A percentile compares a stretch with the other conserved stretches of the same genome.
These are phyloP conservation scores for Trichoderma semiorbis DNA, from an alignment of 2,329 filamentous ascomycete genomes.

Conservation along the genomic window DNA sequence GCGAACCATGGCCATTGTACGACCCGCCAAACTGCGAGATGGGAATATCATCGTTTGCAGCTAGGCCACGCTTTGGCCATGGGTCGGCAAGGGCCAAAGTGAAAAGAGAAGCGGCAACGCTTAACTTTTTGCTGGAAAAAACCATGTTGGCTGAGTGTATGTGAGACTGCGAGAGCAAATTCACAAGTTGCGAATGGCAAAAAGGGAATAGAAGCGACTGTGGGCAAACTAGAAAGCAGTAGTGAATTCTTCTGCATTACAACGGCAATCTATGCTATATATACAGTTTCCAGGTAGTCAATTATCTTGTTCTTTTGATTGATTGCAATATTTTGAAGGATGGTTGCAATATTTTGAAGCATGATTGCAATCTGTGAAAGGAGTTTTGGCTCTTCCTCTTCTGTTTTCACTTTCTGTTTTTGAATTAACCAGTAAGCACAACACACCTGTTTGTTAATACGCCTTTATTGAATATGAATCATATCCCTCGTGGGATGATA, in stretches of 20 bases:
- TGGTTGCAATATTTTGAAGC: not conserved
- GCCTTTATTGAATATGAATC: not conserved
- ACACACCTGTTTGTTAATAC: not conserved
- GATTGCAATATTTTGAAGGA: not conserved
- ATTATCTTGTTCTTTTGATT: not conserved
- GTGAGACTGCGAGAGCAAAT: not conserved
- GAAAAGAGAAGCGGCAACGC: not conserved
- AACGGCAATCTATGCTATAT: not conserved
- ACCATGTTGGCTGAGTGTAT: not conserved
- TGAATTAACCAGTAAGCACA: not conserved
- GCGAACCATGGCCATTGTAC: slow-evolving; percentile 9
- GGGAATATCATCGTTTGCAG: not conserved
- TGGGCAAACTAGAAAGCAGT: not conserved
- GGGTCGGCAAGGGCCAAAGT: not conserved
- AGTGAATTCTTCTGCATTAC: not conserved
- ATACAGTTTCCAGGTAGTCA: not conserved
- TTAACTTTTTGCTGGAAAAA: not conserved
- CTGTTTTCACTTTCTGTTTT: not conserved
- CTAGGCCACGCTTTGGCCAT: not conserved
- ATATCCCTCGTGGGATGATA: not conserved
- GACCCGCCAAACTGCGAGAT: not conserved
- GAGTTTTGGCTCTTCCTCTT: not conserved
- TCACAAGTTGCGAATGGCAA: too few species aligned
- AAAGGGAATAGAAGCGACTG: too few species aligned
- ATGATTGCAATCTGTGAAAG: not conserved